These are phyloP conservation scores for Trichoderma harzianum DNA, from an alignment of 2,329 filamentous ascomycete genomes.

Conservation along the genomic window DNA sequence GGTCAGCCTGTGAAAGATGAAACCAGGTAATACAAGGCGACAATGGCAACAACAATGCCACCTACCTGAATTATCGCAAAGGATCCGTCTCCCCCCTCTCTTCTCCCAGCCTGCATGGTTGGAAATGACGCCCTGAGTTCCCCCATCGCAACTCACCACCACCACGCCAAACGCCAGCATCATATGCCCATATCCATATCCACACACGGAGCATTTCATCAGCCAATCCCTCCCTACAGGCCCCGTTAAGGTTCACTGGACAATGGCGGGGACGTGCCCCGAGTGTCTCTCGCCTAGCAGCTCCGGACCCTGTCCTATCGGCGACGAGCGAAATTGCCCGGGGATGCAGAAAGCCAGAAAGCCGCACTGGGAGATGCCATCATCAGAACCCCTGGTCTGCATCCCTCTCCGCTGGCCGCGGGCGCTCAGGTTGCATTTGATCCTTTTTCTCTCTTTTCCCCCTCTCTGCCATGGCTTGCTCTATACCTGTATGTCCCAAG, in stretches of 20 bases:
- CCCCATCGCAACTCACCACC: background rate
- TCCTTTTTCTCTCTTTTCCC: background rate
- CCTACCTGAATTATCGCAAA: background rate
- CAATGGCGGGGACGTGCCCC: background rate
- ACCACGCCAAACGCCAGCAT: background rate
- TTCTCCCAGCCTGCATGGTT: background rate
- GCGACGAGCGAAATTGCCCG: constrained; percentile 12
- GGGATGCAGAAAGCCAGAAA: background rate
- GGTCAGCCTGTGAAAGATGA: background rate
- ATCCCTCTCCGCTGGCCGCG: background rate
- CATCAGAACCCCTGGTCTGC: constrained; percentile 2
- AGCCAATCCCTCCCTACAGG: background rate
- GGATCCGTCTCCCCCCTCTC: background rate
- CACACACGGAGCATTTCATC: background rate
- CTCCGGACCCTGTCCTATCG: constrained; percentile 3
- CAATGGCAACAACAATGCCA: background rate
- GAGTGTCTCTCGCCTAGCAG: background rate
- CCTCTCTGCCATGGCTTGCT: background rate
- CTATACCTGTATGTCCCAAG: background rate
- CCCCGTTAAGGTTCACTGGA: background rate
- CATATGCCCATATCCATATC: background rate
- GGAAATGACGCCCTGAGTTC: background rate
- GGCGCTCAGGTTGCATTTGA: background rate
- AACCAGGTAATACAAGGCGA: background rate
- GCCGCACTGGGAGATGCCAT: background rate